A percentile compares a stretch with the other conserved stretches of the same genome.
Conservation (phyloP, 495 filamentous ascomycete genomes). For the Aspergillus nanangensis region DNA sequence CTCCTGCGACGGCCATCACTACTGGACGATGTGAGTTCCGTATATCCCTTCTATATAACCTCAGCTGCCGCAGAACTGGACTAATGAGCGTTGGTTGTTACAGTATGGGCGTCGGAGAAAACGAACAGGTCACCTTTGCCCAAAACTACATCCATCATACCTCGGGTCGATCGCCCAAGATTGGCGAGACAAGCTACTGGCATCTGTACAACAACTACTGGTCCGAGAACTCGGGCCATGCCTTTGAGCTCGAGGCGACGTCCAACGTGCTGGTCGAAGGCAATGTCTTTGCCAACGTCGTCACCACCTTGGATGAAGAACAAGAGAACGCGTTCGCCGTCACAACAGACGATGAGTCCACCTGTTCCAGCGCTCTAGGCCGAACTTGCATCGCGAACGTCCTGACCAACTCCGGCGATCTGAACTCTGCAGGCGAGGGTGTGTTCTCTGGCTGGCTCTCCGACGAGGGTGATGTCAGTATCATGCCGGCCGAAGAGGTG, state of each 20-base stretch:
- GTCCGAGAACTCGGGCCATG: conserved; percentile 47
- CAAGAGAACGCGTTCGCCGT: not conserved
- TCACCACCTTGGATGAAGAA: not conserved
- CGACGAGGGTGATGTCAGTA: not conserved
- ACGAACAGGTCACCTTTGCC: conserved; percentile 30
- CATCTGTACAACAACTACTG: conserved; percentile 51
- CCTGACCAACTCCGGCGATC: not conserved
- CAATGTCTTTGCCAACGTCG: conserved; percentile 52
- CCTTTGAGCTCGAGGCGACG: conserved; percentile 51
- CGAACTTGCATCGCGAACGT: not conserved
- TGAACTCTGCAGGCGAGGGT: not conserved
- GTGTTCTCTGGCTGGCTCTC: not conserved
- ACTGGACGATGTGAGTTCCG: conserved; percentile 41
- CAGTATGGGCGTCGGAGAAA: not conserved
- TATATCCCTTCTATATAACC: too few species aligned
- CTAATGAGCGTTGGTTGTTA: too few species aligned
- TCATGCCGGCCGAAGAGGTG: not conserved
- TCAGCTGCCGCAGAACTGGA: too few species aligned
- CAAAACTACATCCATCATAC: conserved; percentile 43
- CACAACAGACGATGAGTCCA: not conserved
- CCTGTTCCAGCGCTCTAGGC: not conserved
- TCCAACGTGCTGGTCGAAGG: conserved; percentile 52
- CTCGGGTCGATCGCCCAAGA: conserved; percentile 35
- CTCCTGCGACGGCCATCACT: conserved; percentile 39
- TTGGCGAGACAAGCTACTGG: conserved; percentile 22